These are phyloP conservation scores for Cylindricascospora bacillispora DNA, from an alignment of 1,139 yeast species.

Conservation along the genomic window DNA sequence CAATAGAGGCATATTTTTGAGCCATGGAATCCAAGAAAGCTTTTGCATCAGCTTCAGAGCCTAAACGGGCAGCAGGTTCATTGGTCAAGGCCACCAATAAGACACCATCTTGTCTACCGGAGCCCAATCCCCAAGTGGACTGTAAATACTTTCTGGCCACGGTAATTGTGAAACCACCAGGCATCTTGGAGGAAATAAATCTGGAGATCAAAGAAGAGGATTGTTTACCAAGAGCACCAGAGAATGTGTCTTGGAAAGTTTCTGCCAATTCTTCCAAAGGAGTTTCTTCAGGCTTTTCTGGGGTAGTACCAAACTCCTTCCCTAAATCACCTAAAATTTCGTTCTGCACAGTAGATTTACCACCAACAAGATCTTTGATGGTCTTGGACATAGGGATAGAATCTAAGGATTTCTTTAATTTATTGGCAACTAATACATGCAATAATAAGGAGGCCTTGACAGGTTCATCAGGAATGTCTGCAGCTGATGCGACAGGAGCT, in stretches of 20 bases:
- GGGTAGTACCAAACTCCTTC: constrained; percentile 93
- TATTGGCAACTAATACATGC: constrained; percentile 89
- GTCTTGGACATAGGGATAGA: constrained; percentile 84
- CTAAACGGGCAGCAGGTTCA: constrained; percentile 87
- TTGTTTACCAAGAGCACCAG: constrained; percentile 86
- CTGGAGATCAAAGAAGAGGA: constrained; percentile 81
- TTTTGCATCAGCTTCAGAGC: constrained; percentile 79
- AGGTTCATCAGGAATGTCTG: constrained; percentile 78
- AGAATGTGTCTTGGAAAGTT: constrained; percentile 80
- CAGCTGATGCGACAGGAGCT: constrained; percentile 48
- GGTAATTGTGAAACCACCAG: constrained; percentile 95
- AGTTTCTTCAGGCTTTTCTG: constrained; percentile 97
- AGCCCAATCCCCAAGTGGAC: constrained; percentile 79
- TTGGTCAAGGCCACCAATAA: constrained; percentile 70
- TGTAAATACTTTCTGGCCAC: constrained; percentile 84
- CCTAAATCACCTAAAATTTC: constrained; percentile 97
- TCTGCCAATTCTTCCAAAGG: constrained; percentile 94
- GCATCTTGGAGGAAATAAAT: constrained; percentile 93
- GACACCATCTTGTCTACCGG: constrained; percentile 90
- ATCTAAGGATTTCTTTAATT: constrained; percentile 80
- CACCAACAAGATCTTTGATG: constrained; percentile 92
- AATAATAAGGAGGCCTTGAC: constrained; percentile 71
- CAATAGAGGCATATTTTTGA: constrained; percentile 69
- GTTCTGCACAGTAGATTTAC: constrained; percentile 96
- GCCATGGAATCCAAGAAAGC: constrained; percentile 72